phyloP scores from a whole-genome alignment of 495 filamentous ascomycete genomes.

The Pyrenula aspistea region DNA sequence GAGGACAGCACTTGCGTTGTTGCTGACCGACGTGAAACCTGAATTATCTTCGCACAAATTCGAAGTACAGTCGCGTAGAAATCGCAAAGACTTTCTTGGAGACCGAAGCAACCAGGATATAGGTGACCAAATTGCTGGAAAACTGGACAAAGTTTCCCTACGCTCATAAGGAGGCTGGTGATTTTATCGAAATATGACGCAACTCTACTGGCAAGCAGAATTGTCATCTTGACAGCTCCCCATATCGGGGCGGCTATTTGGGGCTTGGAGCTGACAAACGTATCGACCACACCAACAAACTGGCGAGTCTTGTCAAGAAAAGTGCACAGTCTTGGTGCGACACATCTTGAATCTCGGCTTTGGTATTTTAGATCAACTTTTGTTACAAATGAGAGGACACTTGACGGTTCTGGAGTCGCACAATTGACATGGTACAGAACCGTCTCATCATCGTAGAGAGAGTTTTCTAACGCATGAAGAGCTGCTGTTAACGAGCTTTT shows the following conservation, averaged over 20 bases:
- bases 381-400: slow-evolving; percentile 18
- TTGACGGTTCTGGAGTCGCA: slow-evolving; percentile 14
- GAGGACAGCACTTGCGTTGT: neutral
- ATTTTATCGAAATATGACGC: slow-evolving; percentile 23
- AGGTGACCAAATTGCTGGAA: slow-evolving; percentile 20
- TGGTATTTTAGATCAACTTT: slow-evolving; percentile 15
- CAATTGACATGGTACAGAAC: slow-evolving; percentile 8
- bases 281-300: slow-evolving; percentile 18
- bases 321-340: slow-evolving; percentile 15
- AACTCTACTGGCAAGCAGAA: slow-evolving; percentile 16
- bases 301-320: slow-evolving; percentile 18
- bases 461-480: slow-evolving; percentile 8
- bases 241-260: slow-evolving; percentile 24
- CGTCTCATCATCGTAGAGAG: slow-evolving; percentile 12
- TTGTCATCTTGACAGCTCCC: slow-evolving; percentile 20
- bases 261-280: slow-evolving; percentile 21
- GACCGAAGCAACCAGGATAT: slow-evolving; percentile 13
- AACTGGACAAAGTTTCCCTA: slow-evolving; percentile 16
- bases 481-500: slow-evolving; percentile 1
- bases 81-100: slow-evolving; percentile 18
- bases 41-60: slow-evolving; percentile 17
- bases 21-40: slow-evolving; percentile 9
- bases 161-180: slow-evolving; percentile 16
- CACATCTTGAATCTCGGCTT: slow-evolving; percentile 10
- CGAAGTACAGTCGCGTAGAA: slow-evolving; percentile 23